Evolutionary conservation across 2,329 filamentous ascomycete species (phyloP).

Genomic region (Verticillium isaacii): DNA sequence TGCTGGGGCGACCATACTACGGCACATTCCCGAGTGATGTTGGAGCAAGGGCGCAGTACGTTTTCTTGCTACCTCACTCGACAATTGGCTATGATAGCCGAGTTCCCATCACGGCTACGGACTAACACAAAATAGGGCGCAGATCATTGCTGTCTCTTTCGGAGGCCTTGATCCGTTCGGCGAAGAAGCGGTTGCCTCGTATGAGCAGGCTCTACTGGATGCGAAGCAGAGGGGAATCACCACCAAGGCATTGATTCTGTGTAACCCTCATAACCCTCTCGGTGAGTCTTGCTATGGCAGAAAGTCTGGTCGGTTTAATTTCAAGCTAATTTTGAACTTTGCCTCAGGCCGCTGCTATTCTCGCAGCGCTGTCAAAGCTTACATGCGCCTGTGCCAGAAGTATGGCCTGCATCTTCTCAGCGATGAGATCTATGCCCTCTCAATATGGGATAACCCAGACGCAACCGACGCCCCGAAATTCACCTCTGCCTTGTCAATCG

Average conservation of each 20-base stretch:
- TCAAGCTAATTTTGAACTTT: too few species aligned
- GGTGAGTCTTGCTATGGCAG: constrained; percentile 11
- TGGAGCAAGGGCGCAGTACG: not conserved
- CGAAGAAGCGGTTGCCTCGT: constrained; percentile 31
- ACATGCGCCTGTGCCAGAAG: constrained; percentile 42
- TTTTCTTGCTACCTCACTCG: not conserved
- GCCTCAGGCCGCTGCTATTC: constrained; percentile 37
- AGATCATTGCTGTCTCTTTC: constrained; percentile 38
- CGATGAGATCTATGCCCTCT: constrained; percentile 46
- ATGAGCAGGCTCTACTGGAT: constrained; percentile 37
- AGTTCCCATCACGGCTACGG: not conserved
- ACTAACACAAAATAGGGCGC: constrained; percentile 21
- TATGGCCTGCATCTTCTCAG: constrained; percentile 48
- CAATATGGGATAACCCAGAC: constrained; percentile 37
- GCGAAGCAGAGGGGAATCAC: constrained; percentile 30
- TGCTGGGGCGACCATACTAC: constrained; percentile 37
- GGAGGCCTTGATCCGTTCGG: constrained; percentile 37
- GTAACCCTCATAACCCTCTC: constrained; percentile 47
- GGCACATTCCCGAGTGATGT: constrained; percentile 43
- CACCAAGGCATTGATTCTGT: constrained; percentile 44
- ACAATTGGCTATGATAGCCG: not conserved
- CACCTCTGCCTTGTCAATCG: constrained; percentile 39
- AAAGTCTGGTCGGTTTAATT: too few species aligned
- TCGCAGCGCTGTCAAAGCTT: constrained; percentile 28
- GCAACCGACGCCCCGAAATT: constrained; percentile 29